Percentiles rank a stretch among this genome's conserved stretches.
These are phyloP conservation scores for Micractinium conductrix DNA, from an alignment of 139 green algal species.

Conservation along the genomic window DNA sequence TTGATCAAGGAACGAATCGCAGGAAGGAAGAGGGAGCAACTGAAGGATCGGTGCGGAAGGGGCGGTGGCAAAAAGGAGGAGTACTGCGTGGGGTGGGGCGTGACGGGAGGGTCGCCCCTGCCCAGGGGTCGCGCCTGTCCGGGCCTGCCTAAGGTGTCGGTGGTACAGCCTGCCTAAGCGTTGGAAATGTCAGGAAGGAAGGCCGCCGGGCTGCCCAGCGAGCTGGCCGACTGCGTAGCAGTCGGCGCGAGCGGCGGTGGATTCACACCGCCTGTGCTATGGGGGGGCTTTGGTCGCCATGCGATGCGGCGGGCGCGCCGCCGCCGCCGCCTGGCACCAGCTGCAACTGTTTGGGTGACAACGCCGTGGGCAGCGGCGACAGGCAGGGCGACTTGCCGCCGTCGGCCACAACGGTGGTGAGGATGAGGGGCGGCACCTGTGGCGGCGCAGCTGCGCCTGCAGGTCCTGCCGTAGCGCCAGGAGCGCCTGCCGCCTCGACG, in stretches of 20 bases:
- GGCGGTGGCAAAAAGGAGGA: background rate
- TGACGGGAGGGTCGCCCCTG: background rate
- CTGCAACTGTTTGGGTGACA: constrained; percentile 19
- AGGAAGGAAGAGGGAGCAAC: background rate
- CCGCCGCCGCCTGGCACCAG: background rate
- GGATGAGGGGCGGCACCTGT: background rate
- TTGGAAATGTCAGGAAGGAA: too few relatives aligned
- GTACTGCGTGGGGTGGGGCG: background rate
- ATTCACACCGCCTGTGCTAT: constrained; percentile 20
- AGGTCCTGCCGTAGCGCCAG: background rate
- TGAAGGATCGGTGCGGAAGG: too few relatives aligned
- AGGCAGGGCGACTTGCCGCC: constrained; percentile 11
- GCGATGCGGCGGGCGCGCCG: background rate
- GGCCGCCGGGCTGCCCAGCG: too few relatives aligned
- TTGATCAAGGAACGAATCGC: background rate
- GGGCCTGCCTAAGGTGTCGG: background rate
- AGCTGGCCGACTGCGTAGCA: too few relatives aligned
- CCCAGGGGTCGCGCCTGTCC: background rate
- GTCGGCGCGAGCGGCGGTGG: too few relatives aligned
- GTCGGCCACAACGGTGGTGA: background rate
- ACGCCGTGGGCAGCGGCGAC: constrained; percentile 12
- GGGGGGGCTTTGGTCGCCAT: constrained; percentile 1
- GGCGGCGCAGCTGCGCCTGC: background rate
- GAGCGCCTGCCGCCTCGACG: background rate
- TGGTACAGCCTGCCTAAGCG: background rate